These are phyloP conservation scores for Myriosclerotinia curreyana DNA, from an alignment of 2,329 filamentous ascomycete species.

Conservation along the genomic window DNA sequence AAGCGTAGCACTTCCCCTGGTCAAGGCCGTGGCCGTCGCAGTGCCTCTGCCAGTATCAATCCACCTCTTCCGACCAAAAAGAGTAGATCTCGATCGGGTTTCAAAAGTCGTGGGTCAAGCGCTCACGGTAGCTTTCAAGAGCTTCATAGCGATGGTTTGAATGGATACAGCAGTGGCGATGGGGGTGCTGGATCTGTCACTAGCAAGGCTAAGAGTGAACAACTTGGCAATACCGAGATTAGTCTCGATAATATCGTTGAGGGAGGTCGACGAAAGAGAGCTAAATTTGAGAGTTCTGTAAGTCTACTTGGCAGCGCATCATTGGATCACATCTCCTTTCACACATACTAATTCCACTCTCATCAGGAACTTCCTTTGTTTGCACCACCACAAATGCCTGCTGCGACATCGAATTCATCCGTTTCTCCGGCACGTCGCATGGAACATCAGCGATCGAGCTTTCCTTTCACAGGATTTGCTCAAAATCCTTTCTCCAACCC, in stretches of 20 bases:
- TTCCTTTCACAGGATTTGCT: conserved; percentile 73
- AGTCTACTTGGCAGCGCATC: conserved; percentile 44
- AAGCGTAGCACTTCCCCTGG: conserved; percentile 77
- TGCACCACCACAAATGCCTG: conserved; percentile 88
- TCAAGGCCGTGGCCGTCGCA: conserved; percentile 67
- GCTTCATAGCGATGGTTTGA: conserved; percentile 59
- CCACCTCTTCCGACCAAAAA: conserved; percentile 54
- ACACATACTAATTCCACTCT: conserved; percentile 30
- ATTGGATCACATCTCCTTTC: not conserved
- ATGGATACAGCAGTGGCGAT: conserved; percentile 85
- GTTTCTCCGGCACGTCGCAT: conserved; percentile 85
- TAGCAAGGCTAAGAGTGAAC: conserved; percentile 74
- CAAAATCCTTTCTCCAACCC: conserved; percentile 79
- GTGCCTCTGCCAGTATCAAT: conserved; percentile 64
- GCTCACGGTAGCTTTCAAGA: conserved; percentile 53
- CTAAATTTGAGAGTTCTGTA: conserved; percentile 96
- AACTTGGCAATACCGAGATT: conserved; percentile 92
- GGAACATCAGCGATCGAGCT: conserved; percentile 64
- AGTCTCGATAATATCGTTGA: conserved; percentile 98
- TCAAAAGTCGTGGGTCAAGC: conserved; percentile 66
- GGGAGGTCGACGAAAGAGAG: conserved; percentile 89
- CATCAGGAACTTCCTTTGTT: conserved; percentile 89
- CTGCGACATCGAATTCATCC: conserved; percentile 94
- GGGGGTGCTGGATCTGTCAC: conserved; percentile 73
- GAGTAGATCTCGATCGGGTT: conserved; percentile 60